These are phyloP conservation scores for Leptomonas pyrrhocoris DNA, from an alignment of 208 protist species.

Conservation along the genomic window DNA sequence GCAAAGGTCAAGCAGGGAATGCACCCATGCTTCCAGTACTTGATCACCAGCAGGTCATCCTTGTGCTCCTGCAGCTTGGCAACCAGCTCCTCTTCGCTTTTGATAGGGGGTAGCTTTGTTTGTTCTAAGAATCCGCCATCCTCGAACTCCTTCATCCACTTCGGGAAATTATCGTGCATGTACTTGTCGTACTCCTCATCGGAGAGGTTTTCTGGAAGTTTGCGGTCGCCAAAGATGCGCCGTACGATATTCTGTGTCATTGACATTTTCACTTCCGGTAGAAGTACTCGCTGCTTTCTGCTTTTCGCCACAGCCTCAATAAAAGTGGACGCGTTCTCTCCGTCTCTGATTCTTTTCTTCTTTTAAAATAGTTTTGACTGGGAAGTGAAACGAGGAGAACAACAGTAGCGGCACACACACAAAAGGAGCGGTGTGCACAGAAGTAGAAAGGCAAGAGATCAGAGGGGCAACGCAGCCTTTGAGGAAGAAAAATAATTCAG, in stretches of 20 bases:
- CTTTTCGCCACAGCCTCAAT: no score
- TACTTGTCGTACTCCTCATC: constrained; percentile 86
- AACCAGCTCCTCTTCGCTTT: constrained; percentile 85
- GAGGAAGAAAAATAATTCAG: no score
- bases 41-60: constrained; percentile 91
- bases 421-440: no score
- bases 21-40: constrained; percentile 94
- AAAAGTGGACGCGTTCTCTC: no score
- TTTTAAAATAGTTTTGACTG: no score
- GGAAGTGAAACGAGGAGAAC: no score
- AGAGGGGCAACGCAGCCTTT: no score
- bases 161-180: constrained; percentile 84
- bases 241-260: constrained; percentile 84
- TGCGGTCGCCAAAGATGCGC: constrained; percentile 87
- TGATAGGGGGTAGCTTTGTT: constrained; percentile 84
- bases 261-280: constrained; percentile 57
- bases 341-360: no score
- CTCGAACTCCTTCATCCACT: constrained; percentile 91
- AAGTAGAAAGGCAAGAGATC: no score
- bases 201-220: constrained; percentile 68
- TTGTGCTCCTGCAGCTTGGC: constrained; percentile 87
- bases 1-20: constrained; percentile 90
- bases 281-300: no score
- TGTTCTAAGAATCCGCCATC: constrained; percentile 86
- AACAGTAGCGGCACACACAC: no score